A percentile compares a stretch with the other conserved stretches of the same genome.
These are phyloP conservation scores for Parachaetomium inaequale DNA, from an alignment of 495 filamentous ascomycete genomes.

Conservation along the genomic window DNA sequence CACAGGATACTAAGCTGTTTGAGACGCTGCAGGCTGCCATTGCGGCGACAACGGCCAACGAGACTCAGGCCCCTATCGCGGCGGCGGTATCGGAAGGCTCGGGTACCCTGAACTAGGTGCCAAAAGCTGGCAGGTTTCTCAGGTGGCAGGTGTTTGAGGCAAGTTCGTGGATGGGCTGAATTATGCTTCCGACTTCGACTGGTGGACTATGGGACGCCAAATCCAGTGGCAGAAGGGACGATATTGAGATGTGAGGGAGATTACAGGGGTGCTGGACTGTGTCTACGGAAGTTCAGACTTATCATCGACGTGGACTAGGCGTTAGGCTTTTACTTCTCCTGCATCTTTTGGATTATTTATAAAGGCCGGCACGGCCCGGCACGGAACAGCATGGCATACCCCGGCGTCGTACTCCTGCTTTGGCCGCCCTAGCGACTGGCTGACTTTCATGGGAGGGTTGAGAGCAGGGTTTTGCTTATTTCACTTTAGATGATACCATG, in stretches of 20 bases:
- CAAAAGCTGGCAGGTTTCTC: background rate
- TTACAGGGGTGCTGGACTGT: background rate
- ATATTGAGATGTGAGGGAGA: background rate
- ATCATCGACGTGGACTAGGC: background rate
- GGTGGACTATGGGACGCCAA: background rate
- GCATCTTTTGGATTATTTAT: background rate
- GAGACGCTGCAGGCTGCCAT: conserved; percentile 27
- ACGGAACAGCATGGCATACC: background rate
- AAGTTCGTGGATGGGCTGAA: background rate
- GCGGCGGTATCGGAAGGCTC: background rate
- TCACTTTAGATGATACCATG: background rate
- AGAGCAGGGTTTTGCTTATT: background rate
- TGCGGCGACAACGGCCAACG: conserved; percentile 12
- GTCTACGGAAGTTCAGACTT: background rate
- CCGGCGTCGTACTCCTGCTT: background rate
- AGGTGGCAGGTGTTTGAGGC: background rate
- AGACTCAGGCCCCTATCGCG: background rate
- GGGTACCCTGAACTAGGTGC: background rate
- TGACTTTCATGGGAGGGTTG: background rate
- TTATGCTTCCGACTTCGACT: background rate
- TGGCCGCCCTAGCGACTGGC: no score
- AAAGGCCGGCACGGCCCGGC: background rate
- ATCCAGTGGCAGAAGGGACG: background rate
- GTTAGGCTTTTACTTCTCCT: background rate
- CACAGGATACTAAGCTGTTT: conserved; percentile 25